Conservation (phyloP, 805 yeast genomes). For the Nakazawaea holstii region DNA sequence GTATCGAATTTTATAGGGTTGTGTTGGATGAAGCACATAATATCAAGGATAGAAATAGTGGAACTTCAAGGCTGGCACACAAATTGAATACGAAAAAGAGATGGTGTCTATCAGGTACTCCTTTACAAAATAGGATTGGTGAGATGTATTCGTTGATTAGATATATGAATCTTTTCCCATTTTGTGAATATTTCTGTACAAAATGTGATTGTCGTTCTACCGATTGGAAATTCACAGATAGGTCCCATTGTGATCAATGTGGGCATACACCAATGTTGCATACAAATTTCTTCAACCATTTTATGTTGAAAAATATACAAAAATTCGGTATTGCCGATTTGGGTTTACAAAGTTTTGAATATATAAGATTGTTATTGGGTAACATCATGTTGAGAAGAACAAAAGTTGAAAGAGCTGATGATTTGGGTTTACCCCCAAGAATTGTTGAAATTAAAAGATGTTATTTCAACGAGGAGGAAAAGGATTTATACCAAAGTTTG, state of each 20-base stretch:
- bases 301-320: conserved; percentile 91
- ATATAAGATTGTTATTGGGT: conserved; percentile 67
- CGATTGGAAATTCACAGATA: conserved; percentile 81
- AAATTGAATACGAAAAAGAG: conserved; percentile 63
- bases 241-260: conserved; percentile 80
- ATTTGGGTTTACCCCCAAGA: conserved; percentile 94
- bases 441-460: conserved; percentile 86
- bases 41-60: conserved; percentile 90
- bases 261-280: conserved; percentile 94
- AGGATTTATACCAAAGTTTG: conserved; percentile 82
- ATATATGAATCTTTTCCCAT: conserved; percentile 79
- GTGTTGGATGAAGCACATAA: conserved; percentile 96
- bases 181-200: conserved; percentile 87
- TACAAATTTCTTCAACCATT: conserved; percentile 91
- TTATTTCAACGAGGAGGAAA: conserved; percentile 89
- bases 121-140: conserved; percentile 93
- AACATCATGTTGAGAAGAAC: conserved; percentile 93
- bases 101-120: conserved; percentile 95
- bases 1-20: conserved; percentile 73
- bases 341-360: conserved; percentile 70
- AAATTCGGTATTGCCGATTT: conserved; percentile 78
- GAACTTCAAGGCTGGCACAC: conserved; percentile 91
- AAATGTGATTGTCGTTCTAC: conserved; percentile 79
- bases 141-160: conserved; percentile 91
- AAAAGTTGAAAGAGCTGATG: conserved; percentile 94